phyloP scores from a whole-genome alignment of 1,284 basidiomycete species.

The Trichosporon asahii region DNA sequence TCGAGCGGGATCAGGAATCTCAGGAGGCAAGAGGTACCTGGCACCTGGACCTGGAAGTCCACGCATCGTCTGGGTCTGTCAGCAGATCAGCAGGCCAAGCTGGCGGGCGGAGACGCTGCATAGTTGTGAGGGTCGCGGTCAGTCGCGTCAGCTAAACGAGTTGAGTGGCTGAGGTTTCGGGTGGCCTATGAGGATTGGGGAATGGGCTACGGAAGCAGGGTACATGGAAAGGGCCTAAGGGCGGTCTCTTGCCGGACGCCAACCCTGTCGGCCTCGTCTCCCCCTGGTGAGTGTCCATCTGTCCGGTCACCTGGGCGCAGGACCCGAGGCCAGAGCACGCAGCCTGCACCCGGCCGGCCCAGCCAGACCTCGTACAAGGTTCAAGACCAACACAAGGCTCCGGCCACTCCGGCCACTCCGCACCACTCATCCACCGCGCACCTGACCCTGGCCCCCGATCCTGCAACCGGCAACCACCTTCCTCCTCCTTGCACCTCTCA shows the following conservation, averaged over 20 bases:
- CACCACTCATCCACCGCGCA: neutral
- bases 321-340: neutral
- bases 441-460: neutral
- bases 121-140: no score
- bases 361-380: neutral
- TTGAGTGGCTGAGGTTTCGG: neutral
- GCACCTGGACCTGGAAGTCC: no score
- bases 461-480: neutral
- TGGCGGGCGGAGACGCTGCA: no score
- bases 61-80: neutral
- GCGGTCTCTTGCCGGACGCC: neutral
- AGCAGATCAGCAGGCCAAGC: no score
- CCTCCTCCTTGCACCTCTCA: neutral
- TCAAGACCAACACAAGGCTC: neutral
- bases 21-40: neutral
- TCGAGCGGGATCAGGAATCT: neutral
- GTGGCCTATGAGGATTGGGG: no score
- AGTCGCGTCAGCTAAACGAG: neutral
- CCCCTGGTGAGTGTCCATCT: neutral
- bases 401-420: neutral
- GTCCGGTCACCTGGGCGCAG: neutral
- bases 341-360: no score
- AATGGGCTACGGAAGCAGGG: neutral
- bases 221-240: neutral
- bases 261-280: neutral